A percentile compares a stretch with the other conserved stretches of the same genome.
phyloP scores from a whole-genome alignment of 345 rosid species.

The Euphorbia pulcherrima region DNA sequence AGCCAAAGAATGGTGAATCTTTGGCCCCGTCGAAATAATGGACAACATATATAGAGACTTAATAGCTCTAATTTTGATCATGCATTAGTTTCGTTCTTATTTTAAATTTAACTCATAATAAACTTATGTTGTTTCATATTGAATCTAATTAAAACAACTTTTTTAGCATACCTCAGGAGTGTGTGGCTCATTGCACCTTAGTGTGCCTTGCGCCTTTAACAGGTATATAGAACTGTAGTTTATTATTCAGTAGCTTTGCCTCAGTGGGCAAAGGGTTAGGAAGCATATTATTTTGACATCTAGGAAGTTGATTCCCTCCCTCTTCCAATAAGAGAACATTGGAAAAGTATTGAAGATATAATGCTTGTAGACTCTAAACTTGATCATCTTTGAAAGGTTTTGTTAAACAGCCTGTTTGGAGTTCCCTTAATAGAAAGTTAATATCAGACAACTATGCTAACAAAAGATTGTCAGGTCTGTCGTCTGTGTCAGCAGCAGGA shows the following conservation, averaged over 20 bases:
- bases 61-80: too few species aligned
- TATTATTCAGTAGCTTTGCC: background rate
- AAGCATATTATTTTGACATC: background rate
- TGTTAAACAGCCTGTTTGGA: background rate
- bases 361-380: background rate
- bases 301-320: constrained; percentile 8
- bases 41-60: too few species aligned
- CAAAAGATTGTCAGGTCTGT: constrained; percentile 52
- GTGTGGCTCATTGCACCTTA: too few species aligned
- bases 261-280: background rate
- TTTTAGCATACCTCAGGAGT: too few species aligned
- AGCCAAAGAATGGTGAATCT: too few species aligned
- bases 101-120: too few species aligned
- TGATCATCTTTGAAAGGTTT: constrained; percentile 1
- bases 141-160: too few species aligned
- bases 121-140: too few species aligned
- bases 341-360: background rate
- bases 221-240: background rate
- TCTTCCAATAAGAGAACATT: background rate
- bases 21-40: too few species aligned
- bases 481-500: constrained; percentile 85
- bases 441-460: background rate
- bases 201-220: too few species aligned
- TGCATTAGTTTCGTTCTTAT: too few species aligned
- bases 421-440: background rate